Percentiles rank a stretch among this genome's conserved stretches.
These are phyloP conservation scores for Phytophthora brassicae DNA, from an alignment of 352 stramenopile genomes.

Conservation along the genomic window DNA sequence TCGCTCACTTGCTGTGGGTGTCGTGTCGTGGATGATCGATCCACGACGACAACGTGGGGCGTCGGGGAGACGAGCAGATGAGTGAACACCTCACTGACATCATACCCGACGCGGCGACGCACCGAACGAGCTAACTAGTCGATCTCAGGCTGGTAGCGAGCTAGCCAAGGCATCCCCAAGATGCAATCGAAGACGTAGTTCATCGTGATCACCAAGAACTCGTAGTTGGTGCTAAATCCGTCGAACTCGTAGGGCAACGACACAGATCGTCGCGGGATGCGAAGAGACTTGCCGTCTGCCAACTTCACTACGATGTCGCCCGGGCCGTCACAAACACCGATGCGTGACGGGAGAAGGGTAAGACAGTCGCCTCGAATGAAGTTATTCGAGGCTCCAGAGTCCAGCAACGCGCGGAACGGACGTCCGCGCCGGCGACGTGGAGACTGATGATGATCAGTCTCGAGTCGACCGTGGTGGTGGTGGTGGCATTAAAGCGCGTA, in stretches of 20 bases:
- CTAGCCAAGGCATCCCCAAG: slow-evolving; percentile 12
- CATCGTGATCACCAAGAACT: slow-evolving; percentile 28
- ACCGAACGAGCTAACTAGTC: background rate
- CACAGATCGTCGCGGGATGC: too few relatives aligned
- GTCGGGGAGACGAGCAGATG: slow-evolving; percentile 10
- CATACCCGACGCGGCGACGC: background rate
- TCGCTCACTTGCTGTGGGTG: background rate
- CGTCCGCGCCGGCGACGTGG: too few relatives aligned
- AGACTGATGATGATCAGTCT: too few relatives aligned
- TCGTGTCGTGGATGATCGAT: background rate
- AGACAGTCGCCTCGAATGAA: too few relatives aligned
- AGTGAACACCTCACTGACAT: slow-evolving; percentile 5
- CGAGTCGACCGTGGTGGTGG: too few relatives aligned
- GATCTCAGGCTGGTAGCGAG: background rate
- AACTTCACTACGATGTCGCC: too few relatives aligned
- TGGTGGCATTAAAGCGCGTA: background rate
- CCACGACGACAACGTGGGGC: slow-evolving; percentile 15
- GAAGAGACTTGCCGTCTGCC: too few relatives aligned
- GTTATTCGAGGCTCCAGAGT: too few relatives aligned
- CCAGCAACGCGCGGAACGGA: too few relatives aligned
- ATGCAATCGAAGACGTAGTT: slow-evolving; percentile 33
- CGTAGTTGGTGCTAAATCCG: slow-evolving; percentile 12
- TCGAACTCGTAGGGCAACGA: slow-evolving; percentile 6
- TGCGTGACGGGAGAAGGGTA: too few relatives aligned
- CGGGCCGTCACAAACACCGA: too few relatives aligned